Evolutionary conservation across 139 green algal genomes (phyloP), one percentile per base, ranked within the genome.

Genomic region (Bryopsis sp.): DNA sequence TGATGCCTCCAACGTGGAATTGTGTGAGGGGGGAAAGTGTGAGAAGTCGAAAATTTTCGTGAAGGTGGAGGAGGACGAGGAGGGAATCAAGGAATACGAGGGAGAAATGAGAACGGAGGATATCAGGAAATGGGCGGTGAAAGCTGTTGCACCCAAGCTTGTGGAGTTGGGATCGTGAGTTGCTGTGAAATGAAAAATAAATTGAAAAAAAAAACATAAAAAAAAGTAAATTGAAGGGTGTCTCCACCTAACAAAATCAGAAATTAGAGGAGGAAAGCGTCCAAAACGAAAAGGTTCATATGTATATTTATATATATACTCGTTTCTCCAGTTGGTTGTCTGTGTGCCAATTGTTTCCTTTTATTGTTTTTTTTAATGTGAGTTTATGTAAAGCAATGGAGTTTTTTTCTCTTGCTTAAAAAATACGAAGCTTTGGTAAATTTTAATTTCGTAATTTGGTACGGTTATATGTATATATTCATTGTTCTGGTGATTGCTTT

Each of bases 1-100:
- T 35, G 36, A 75, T 11, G 33, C 70, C 24, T 26, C 29, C n/a
- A 36, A 62, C 5, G 37, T 71, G 57, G 28, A 15, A 22, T 32
- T 38, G 36, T 48, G 54, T 54, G 33, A n/a, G 19, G 57, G 39
- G 54, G 57, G 22, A 29, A n/a, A 63, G 19, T 35, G 22, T 8
- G n/a, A 63, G 22, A 32, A 50, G n/a, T n/a, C n/a, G n/a, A n/a
- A n/a, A n/a, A n/a, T n/a, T n/a, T n/a, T n/a, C n/a, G n/a, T n/a
- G n/a, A n/a, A n/a, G n/a, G n/a, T n/a, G n/a, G n/a, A n/a, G n/a
- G n/a, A n/a, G n/a, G n/a, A n/a, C n/a, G n/a, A n/a, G n/a, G n/a
- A n/a, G n/a, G n/a, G n/a, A n/a, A n/a, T n/a, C n/a, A n/a, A n/a
- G n/a, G n/a, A n/a, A n/a, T n/a, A n/a, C n/a, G n/a, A n/a, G n/a